These are phyloP conservation scores for Cucurbitaria berberidis DNA, from an alignment of 2,329 filamentous ascomycete genomes.

Conservation along the genomic window DNA sequence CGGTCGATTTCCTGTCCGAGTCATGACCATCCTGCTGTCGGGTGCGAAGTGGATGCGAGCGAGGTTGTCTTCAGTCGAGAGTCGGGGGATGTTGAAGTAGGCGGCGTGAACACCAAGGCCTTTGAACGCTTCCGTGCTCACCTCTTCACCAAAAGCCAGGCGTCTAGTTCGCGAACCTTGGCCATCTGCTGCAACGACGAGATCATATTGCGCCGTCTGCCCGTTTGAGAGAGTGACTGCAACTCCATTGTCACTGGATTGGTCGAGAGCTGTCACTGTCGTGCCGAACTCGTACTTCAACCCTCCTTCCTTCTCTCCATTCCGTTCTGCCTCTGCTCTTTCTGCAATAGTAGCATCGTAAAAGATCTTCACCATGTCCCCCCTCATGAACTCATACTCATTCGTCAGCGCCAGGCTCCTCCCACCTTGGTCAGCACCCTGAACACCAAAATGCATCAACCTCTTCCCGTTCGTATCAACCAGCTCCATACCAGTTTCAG, in stretches of 20 bases:
- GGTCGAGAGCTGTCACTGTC: constrained; percentile 19
- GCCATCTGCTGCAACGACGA: constrained; percentile 38
- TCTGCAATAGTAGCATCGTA: constrained; percentile 18
- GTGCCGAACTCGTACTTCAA: constrained; percentile 19
- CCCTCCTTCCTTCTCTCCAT: constrained; percentile 9
- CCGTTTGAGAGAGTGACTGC: constrained; percentile 28
- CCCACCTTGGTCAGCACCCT: constrained; percentile 48
- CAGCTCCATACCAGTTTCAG: constrained; percentile 50
- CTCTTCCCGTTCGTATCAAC: constrained; percentile 33
- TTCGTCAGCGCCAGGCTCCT: constrained; percentile 29
- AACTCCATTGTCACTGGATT: constrained; percentile 13
- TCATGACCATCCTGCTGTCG: constrained; percentile 20
- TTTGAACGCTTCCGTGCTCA: constrained; percentile 16
- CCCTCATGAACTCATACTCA: constrained; percentile 43
- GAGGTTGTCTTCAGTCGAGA: constrained; percentile 19
- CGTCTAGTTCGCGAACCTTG: constrained; percentile 27
- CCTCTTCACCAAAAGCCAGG: constrained; percentile 27
- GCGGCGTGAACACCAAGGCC: constrained; percentile 27
- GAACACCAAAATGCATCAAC: constrained; percentile 29
- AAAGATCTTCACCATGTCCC: constrained; percentile 44
- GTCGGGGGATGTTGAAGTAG: constrained; percentile 33
- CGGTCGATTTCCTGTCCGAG: constrained; percentile 25
- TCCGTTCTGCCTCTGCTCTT: constrained; percentile 17
- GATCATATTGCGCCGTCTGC: constrained; percentile 22
- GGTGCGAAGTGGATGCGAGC: constrained; percentile 15